Evolutionary conservation across 2,329 filamentous ascomycete species (phyloP).

Genomic region (Aspergillus chevalieri): DNA sequence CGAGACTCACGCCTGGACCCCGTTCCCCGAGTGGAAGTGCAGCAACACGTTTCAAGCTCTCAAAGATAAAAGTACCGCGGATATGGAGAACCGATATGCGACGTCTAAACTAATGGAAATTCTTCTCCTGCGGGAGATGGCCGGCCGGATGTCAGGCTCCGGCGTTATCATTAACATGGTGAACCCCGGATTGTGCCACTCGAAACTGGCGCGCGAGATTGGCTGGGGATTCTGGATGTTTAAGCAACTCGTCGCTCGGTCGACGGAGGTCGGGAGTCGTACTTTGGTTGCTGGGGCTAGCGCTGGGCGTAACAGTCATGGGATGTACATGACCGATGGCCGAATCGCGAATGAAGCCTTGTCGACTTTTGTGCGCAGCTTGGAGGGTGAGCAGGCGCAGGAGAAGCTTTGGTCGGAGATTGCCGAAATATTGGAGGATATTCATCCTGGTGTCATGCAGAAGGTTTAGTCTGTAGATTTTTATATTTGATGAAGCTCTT

Average conservation of each 20-base stretch:
- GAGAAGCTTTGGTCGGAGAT: background rate
- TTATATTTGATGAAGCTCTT: too few species aligned
- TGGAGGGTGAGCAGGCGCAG: background rate
- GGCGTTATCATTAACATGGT: conserved; percentile 44
- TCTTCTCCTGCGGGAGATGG: conserved; percentile 30
- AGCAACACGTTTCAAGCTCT: conserved; percentile 29
- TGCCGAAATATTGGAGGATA: background rate
- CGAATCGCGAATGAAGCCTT: background rate
- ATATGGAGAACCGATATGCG: conserved; percentile 36
- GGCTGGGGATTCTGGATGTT: background rate
- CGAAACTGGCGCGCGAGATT: background rate
- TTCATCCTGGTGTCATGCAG: background rate
- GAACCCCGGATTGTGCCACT: conserved; percentile 45
- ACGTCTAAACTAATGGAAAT: conserved; percentile 42
- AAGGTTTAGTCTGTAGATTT: too few species aligned
- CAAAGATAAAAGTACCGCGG: conserved; percentile 18
- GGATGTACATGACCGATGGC: background rate
- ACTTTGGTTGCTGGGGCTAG: background rate
- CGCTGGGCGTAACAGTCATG: background rate
- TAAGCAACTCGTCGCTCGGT: background rate
- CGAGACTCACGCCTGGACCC: conserved; percentile 33
- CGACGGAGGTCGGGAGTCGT: background rate
- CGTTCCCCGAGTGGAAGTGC: conserved; percentile 23
- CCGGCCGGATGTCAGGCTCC: conserved; percentile 10
- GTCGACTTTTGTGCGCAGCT: background rate